Evolutionary conservation across 176 grass and related monocot species (phyloP).

Genomic region (Musa schizocarpa): DNA sequence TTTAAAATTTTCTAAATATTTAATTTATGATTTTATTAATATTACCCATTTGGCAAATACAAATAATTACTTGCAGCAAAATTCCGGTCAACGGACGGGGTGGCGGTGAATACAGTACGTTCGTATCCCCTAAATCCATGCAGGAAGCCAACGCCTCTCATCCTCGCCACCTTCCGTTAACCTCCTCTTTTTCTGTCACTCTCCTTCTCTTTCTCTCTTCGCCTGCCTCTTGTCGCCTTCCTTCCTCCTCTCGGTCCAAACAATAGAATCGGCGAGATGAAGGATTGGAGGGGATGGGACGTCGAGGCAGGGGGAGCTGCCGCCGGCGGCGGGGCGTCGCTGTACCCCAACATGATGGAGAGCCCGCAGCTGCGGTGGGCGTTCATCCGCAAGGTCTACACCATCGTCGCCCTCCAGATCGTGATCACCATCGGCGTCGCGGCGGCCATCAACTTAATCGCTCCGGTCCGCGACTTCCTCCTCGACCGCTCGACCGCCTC

Average conservation of each 20-base stretch:
- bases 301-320: slow-evolving; percentile 11
- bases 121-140: too few relatives aligned
- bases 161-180: too few relatives aligned
- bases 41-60: too few relatives aligned
- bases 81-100: too few relatives aligned
- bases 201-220: too few relatives aligned
- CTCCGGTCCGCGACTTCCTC: slow-evolving; percentile 40
- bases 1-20: too few relatives aligned
- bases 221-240: too few relatives aligned
- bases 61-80: too few relatives aligned
- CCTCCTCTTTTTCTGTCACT: too few relatives aligned
- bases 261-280: neutral
- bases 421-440: slow-evolving; percentile 35
- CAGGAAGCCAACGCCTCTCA: too few relatives aligned
- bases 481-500: slow-evolving; percentile 26
- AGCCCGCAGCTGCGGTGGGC: slow-evolving; percentile 58
- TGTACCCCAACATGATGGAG: slow-evolving; percentile 50
- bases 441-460: slow-evolving; percentile 31
- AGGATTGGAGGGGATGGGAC: slow-evolving; percentile 5
- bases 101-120: too few relatives aligned
- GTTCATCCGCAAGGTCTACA: slow-evolving; percentile 75
- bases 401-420: slow-evolving; percentile 42
- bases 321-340: neutral
- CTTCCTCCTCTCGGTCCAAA: neutral
- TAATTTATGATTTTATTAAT: too few relatives aligned